Base-by-base conservation (phyloP, 2,329 filamentous ascomycete genomes). In the Aspergillus spinulosporus region DNA sequence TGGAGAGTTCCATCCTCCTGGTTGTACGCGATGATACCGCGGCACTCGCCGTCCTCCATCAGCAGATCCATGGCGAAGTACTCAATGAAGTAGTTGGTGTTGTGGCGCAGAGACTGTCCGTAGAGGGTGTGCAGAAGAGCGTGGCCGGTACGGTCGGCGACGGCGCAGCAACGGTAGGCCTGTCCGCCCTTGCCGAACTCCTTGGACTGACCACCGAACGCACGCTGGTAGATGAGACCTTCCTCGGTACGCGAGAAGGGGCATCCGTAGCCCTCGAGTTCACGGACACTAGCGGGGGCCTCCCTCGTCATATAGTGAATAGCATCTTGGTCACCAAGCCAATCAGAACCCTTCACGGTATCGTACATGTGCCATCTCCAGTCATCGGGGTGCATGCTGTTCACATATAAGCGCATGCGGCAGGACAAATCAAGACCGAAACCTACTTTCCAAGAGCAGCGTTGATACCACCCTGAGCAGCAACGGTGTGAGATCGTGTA, bases 331-430 rank as follows among this genome's bases (percentile, higher is more conserved):
- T 97, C 92, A 76, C 92, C 92, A 50, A 97, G 85, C 92, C 92
- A 97, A 82, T 97, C 92, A 64, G 90, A 96, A 64, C 92, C 92
- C 83, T 97, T 97, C 74, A 97, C 92, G 43, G 92, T 97, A 76
- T 97, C 92, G 82, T 97, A 97, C 92, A 97, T 97, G 80, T 97
- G 92, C 92, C 92, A 97, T 82, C 92, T 87, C 92, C 92, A 97
- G 80, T 97, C 92, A 71, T 97, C 92, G 81, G 93, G 86, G 83
- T 96, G 92, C 92, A 97, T 97, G 81, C 96, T 96, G 56, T 63
- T 12, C 28, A 43, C 12, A 21, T 21, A 56, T 67, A 65, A 68
- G 65, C 57, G 46, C 43, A 57, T 48, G 52, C 46, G 37, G 43
- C 39, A 26, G 32, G 14, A 46, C 15, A 34, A 5, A 39, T 32